phyloP scores from a whole-genome alignment of 2,329 filamentous ascomycete species.

The Calonectria crousiana region DNA sequence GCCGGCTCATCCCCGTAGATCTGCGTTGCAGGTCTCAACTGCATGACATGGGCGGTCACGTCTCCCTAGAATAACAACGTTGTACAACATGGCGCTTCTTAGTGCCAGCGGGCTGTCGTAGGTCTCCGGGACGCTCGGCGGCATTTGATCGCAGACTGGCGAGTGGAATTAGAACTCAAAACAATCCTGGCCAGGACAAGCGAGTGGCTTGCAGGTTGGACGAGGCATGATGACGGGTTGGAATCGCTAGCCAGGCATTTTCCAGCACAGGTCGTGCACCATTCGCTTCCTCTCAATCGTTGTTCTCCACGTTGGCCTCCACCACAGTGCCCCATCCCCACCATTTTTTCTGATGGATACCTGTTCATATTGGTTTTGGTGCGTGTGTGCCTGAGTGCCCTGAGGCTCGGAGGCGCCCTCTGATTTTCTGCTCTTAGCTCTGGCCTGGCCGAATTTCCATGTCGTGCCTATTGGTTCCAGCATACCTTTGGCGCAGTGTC shows the following conservation, averaged over 20 bases:
- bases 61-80: neutral
- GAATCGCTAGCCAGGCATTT: constrained; percentile 18
- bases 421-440: neutral
- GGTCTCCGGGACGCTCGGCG: constrained; percentile 7
- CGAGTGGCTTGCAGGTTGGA: constrained; percentile 18
- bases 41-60: constrained; percentile 10
- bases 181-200: neutral
- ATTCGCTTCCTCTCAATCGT: neutral
- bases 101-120: neutral
- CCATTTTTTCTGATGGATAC: constrained; percentile 12
- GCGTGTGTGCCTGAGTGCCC: neutral
- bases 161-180: constrained; percentile 1
- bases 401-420: neutral
- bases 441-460: constrained; percentile 1
- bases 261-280: neutral
- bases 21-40: constrained; percentile 16
- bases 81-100: neutral
- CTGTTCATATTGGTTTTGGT: constrained; percentile 1
- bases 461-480: constrained; percentile 6
- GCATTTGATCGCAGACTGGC: constrained; percentile 5
- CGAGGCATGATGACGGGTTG: constrained; percentile 18
- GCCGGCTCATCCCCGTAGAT: constrained; percentile 13
- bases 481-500: neutral
- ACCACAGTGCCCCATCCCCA: constrained; percentile 14
- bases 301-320: constrained; percentile 14